Evolutionary conservation across 148 eudicot species (phyloP).

Genomic region (Rhododendron molle): DNA sequence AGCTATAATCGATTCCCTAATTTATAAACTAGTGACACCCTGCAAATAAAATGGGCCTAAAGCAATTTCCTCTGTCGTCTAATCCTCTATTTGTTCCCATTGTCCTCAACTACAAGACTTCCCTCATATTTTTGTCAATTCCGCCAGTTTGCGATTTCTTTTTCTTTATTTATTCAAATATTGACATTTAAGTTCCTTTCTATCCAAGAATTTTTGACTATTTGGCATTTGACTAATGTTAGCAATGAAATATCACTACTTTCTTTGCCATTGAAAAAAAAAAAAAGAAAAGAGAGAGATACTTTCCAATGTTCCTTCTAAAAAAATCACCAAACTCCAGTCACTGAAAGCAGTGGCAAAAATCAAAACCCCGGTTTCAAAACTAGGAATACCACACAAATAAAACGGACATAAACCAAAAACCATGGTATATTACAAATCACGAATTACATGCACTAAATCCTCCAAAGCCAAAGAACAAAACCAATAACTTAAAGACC

Average conservation of each 20-base stretch:
- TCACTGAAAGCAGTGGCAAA: not conserved
- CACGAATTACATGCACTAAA: not conserved
- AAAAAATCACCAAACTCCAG: not conserved
- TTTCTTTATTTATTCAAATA: too few species aligned
- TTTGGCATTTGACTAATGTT: too few species aligned
- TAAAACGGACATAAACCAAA: not conserved
- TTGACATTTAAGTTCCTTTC: too few species aligned
- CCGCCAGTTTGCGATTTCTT: too few species aligned
- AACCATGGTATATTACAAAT: not conserved
- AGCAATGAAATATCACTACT: too few species aligned
- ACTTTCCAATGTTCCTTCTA: not conserved
- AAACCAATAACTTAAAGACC: not conserved
- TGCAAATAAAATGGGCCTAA: not conserved
- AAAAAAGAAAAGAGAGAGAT: too few species aligned
- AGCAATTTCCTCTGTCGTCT: not conserved
- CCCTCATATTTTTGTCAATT: too few species aligned
- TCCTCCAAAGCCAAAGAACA: not conserved
- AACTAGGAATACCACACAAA: not conserved
- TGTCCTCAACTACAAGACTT: not conserved
- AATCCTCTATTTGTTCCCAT: not conserved
- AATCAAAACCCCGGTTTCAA: not conserved
- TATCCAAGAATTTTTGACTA: too few species aligned
- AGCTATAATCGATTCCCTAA: conserved; percentile 3
- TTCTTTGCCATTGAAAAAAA: too few species aligned
- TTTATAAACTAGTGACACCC: not conserved